Evolutionary conservation across 2,329 filamentous ascomycete species (phyloP).

Genomic region (Paracorniculantispora psalliotae): DNA sequence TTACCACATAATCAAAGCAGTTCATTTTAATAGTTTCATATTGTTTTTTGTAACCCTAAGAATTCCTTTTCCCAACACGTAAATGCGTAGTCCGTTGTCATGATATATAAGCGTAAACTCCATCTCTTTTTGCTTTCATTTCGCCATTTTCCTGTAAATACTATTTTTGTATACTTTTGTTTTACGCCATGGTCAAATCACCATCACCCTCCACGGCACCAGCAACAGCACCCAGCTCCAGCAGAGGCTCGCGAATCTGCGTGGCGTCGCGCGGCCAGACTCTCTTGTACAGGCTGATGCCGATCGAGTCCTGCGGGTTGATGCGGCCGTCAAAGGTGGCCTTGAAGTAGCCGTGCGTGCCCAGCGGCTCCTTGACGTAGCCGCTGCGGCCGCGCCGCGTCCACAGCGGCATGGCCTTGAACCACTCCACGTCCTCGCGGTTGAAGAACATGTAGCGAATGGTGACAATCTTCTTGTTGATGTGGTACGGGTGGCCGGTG

Average conservation of each 20-base stretch:
- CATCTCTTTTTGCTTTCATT: not conserved
- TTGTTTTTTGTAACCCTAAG: not conserved
- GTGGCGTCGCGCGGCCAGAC: slow-evolving; percentile 71
- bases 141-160: not conserved
- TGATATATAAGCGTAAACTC: slow-evolving; percentile 5
- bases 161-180: not conserved
- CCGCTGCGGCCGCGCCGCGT: slow-evolving; percentile 83
- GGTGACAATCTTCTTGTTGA: slow-evolving; percentile 95
- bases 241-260: slow-evolving; percentile 38
- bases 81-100: slow-evolving; percentile 10
- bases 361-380: slow-evolving; percentile 88
- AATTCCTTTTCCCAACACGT: slow-evolving; percentile 6
- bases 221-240: slow-evolving; percentile 29
- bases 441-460: slow-evolving; percentile 99
- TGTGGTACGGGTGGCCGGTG: slow-evolving; percentile 96
- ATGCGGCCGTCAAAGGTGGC: slow-evolving; percentile 94
- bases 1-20: not conserved
- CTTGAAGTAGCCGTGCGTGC: slow-evolving; percentile 99
- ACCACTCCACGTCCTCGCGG: slow-evolving; percentile 91
- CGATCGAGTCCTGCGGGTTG: slow-evolving; percentile 91
- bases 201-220: slow-evolving; percentile 20
- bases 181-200: slow-evolving; percentile 31
- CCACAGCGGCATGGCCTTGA: slow-evolving; percentile 94
- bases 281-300: slow-evolving; percentile 82
- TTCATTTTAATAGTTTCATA: not conserved